Evolutionary conservation across 257 asterid genomes (phyloP).

Genomic region (Solanum boliviense): DNA sequence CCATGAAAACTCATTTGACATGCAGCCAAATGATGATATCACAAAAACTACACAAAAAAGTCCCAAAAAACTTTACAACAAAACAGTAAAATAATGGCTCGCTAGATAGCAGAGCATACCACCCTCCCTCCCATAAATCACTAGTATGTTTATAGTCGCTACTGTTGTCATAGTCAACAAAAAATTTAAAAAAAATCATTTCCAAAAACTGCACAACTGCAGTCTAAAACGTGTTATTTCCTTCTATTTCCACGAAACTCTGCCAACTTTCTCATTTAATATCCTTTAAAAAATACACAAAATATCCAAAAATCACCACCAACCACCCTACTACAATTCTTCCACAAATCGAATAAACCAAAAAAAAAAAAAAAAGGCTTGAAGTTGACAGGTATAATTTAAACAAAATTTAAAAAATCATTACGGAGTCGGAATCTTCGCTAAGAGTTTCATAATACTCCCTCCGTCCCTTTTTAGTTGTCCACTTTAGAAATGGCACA

Average conservation of each 20-base stretch:
- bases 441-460: too few species aligned
- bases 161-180: not conserved
- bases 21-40: not conserved
- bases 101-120: not conserved
- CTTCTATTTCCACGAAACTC: not conserved
- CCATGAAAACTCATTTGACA: not conserved
- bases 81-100: not conserved
- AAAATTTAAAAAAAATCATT: not conserved
- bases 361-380: not conserved
- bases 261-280: not conserved
- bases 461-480: too few species aligned
- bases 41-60: not conserved
- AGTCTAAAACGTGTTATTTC: not conserved
- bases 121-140: not conserved
- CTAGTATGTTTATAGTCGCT: not conserved
- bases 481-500: too few species aligned
- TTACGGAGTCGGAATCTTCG: too few species aligned
- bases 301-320: not conserved
- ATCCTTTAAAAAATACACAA: fast-evolving
- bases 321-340: not conserved
- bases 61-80: not conserved
- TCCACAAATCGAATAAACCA: not conserved
- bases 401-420: too few species aligned
- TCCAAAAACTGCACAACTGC: not conserved
- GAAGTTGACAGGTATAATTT: not conserved